phyloP scores from a whole-genome alignment of 2,329 filamentous ascomycete genomes.

The Mycogone perniciosa region DNA sequence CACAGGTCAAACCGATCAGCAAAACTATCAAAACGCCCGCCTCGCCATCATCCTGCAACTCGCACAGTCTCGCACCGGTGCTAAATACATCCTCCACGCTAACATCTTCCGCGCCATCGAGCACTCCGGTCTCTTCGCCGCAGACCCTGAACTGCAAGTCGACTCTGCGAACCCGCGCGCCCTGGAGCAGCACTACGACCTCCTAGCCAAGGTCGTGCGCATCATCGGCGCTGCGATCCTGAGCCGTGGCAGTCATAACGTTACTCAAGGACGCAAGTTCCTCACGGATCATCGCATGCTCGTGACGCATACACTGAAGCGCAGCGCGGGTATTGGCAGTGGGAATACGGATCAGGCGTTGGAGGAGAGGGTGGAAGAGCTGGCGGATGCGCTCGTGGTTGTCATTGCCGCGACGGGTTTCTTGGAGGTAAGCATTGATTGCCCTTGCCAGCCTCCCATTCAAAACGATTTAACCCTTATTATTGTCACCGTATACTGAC shows the following conservation, averaged over 20 bases:
- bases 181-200: conserved; percentile 73
- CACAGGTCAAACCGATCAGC: conserved; percentile 36
- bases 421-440: conserved; percentile 61
- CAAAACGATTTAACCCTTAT: background rate
- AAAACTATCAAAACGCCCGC: conserved; percentile 59
- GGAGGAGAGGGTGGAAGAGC: conserved; percentile 61
- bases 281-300: conserved; percentile 75
- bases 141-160: conserved; percentile 88
- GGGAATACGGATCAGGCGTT: conserved; percentile 34
- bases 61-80: conserved; percentile 76
- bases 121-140: conserved; percentile 76
- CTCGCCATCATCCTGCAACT: conserved; percentile 78
- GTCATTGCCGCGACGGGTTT: conserved; percentile 79
- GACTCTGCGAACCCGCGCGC: conserved; percentile 63
- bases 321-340: conserved; percentile 69
- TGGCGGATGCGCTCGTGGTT: conserved; percentile 80
- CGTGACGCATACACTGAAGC: conserved; percentile 84
- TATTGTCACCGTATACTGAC: conserved; percentile 15
- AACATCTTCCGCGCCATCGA: conserved; percentile 79
- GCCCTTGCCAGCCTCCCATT: background rate
- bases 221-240: conserved; percentile 79
- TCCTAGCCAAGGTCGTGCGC: conserved; percentile 73
- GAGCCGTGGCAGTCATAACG: conserved; percentile 74
- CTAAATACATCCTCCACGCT: conserved; percentile 79
- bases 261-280: conserved; percentile 73